Conservation (phyloP, 495 filamentous ascomycete genomes). For the Rostrohypoxylon terebratum region DNA sequence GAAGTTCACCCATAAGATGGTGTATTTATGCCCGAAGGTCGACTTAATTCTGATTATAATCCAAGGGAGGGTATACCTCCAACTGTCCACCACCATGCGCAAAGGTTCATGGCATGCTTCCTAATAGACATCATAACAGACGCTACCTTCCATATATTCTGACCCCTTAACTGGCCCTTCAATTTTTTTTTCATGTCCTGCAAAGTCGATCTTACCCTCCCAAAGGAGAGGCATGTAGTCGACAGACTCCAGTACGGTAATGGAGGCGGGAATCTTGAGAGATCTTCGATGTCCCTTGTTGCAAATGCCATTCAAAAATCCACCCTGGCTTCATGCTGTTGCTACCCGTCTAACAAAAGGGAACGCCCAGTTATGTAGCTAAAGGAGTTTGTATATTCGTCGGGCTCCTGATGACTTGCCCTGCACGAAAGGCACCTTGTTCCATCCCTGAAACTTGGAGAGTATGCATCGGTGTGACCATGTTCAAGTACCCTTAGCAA, state of each 20-base stretch:
- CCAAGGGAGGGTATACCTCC: slow-evolving; percentile 13
- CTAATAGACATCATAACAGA: slow-evolving; percentile 20
- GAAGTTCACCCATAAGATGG: background rate
- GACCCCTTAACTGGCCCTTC: background rate
- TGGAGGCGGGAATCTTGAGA: background rate
- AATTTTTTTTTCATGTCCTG: slow-evolving; percentile 12
- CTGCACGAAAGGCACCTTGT: slow-evolving; percentile 28
- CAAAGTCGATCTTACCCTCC: slow-evolving; percentile 2
- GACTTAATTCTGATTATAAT: slow-evolving; percentile 38
- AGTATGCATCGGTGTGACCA: slow-evolving; percentile 44
- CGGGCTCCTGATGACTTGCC: slow-evolving; percentile 28
- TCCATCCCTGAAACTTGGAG: slow-evolving; percentile 38
- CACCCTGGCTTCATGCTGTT: slow-evolving; percentile 30
- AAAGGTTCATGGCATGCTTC: slow-evolving; percentile 25
- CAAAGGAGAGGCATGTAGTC: slow-evolving; percentile 11
- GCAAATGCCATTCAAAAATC: slow-evolving; percentile 39
- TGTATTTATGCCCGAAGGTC: slow-evolving; percentile 20
- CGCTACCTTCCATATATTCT: slow-evolving; percentile 33
- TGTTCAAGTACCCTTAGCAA: slow-evolving; percentile 31
- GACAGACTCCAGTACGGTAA: slow-evolving; percentile 14
- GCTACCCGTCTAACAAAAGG: slow-evolving; percentile 34
- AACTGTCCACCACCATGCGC: slow-evolving; percentile 13
- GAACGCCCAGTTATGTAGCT: slow-evolving; percentile 23
- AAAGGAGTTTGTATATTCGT: slow-evolving; percentile 20
- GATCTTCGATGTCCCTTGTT: background rate